Percentiles rank a stretch among this genome's conserved stretches.
Evolutionary conservation across 2,329 filamentous ascomycete species (phyloP).

Genomic region (Zymoseptoria passerinii): DNA sequence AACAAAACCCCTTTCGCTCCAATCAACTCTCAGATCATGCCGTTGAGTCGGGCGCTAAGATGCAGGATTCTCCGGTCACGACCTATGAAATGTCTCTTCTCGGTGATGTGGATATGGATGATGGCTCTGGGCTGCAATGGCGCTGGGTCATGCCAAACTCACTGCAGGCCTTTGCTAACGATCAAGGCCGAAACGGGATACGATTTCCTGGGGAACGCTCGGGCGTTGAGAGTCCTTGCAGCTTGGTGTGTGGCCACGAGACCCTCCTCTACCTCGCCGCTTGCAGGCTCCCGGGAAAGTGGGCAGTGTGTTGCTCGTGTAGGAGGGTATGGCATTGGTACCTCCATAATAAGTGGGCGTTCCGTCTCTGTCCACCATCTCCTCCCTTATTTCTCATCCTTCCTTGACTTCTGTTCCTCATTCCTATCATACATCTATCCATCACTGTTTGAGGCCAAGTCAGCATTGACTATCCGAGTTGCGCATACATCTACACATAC

Average conservation of each 20-base stretch:
- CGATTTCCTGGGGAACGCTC: background rate
- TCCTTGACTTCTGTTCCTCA: background rate
- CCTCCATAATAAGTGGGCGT: slow-evolving; percentile 4
- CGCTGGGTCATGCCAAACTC: slow-evolving; percentile 1
- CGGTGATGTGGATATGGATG: slow-evolving; percentile 1
- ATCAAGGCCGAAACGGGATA: background rate
- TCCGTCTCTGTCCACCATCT: slow-evolving; percentile 1
- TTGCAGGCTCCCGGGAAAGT: background rate
- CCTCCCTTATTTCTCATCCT: slow-evolving; percentile 1
- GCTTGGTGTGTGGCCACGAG: background rate
- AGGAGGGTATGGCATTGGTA: background rate
- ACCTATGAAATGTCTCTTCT: slow-evolving; percentile 14
- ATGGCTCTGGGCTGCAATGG: slow-evolving; percentile 5
- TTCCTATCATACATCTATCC: background rate
- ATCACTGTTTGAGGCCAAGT: background rate
- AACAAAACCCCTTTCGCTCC: background rate
- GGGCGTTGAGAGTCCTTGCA: background rate
- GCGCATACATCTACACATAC: background rate
- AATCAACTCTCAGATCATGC: background rate
- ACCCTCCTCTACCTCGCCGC: no score
- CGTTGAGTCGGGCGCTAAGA: slow-evolving; percentile 2
- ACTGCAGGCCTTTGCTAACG: background rate
- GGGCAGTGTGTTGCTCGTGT: background rate
- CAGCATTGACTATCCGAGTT: background rate
- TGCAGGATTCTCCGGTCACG: slow-evolving; percentile 13